Evolutionary conservation across 2,329 filamentous ascomycete species (phyloP), one percentile per base, ranked within the genome.

Genomic region (Pseudogymnoascus sp.): DNA sequence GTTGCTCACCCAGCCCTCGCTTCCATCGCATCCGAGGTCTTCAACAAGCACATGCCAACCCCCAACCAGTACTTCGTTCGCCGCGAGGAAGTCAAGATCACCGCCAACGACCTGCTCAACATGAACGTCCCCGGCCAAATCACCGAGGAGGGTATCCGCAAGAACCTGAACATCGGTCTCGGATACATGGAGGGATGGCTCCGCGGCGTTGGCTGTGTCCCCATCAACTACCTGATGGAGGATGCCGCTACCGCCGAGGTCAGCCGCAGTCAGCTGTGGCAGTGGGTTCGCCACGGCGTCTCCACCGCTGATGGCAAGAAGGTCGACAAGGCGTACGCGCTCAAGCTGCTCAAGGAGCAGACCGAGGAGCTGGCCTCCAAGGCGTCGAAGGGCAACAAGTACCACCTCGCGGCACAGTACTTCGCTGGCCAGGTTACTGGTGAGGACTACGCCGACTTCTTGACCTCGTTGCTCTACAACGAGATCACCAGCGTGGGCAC

Each of bases 171-270:
- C 79, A 97, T 99, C 68, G 94, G 93, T 39, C 85, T 99, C 5
- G 89, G 90, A 60, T 99, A 99, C 79, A 99, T 97, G 93, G 94
- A 99, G 79, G 94, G 91, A 65, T 99, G 94, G 94, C 82, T 97
- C 64, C 89, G 92, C 66, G 94, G 93, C 35, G 84, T 97, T 22
- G 94, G 94, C 63, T 99, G 94, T 71, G 92, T 97, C 61, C 94
- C 94, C 58, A 97, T 97, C 79, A 97, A 97, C 82, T 96, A 89
- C 75, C 82, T 97, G 62, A 97, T 97, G 93, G 94, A 99, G 80
- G 94, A 97, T 70, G 94, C 94, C 16, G 94, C 94, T 23, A 99
- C 94, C 1, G 94, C 94, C 59, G 94, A 99, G 76, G 94, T 99
- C 4, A 95, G 90, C 62, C 88, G 94, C 70, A 91, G 86, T 69